Evolutionary conservation across 495 filamentous ascomycete genomes (phyloP), one percentile per base, ranked within the genome.

Genomic region (Choiromyces venosus): DNA sequence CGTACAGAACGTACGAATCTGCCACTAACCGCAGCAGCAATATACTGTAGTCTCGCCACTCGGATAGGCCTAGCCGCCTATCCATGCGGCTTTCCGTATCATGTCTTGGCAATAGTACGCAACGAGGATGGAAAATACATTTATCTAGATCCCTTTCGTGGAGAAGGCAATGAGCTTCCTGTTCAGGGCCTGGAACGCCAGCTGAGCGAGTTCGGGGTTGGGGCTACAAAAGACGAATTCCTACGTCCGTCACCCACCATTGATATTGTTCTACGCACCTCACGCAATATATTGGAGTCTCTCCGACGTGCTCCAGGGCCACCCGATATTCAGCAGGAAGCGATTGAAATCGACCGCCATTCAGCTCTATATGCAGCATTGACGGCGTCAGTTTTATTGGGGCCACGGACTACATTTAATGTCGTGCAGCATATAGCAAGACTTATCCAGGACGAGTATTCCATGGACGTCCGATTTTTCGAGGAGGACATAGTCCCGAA

Each of bases 81-180:
- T 21, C 89, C 89, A 52, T 91, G 89, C 75, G 87, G 87, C 19
- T 91, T 90, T 73, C 88, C 90, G 68, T 87, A 87, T 67, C 90
- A 92, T 82, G 89, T 91, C 44, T 85, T 89, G 68, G 89, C 88
- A 42, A 87, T 90, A 65, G 84, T 92, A 39, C 83, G 84, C 35
- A 67, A 80, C 37, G 66, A 74, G 25, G 70, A 66, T 14, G 79
- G 73, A 38, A 37, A 73, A 9, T 73, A 70, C 61, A 78, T 78
- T 40, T 96, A 92, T 81, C 84, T 97, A 73, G 93, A 97, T 78
- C 94, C 93, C 1, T 97, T 91, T 80, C 86, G 88, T 66, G 90
- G 88, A 21, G 86, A 89, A 44, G 79, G 74, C 16, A 73, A 85
- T 10, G 93, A 96, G 82, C 87, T 91, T 0, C 84, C 86, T 0